Evolutionary conservation across 2,329 filamentous ascomycete genomes (phyloP), one percentile per base, ranked within the genome.

Genomic region (Magnaporthiopsis incrustans): DNA sequence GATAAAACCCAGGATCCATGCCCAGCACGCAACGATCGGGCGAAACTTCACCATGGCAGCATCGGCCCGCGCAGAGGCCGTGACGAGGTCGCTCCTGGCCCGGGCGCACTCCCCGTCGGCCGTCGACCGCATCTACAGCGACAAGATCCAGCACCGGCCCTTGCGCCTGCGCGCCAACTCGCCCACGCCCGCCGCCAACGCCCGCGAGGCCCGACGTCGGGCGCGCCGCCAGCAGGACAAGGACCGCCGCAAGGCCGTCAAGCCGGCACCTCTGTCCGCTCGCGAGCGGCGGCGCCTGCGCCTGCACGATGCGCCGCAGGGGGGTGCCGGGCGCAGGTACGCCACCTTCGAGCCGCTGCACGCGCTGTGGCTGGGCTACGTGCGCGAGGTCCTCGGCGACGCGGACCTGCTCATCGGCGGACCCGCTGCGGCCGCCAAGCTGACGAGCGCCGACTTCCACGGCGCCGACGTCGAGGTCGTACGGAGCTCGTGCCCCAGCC

Each of bases 391-490:
- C 0, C 77, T 98, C 1, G 89, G 89, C 6, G 72, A 85, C 64
- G 82, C 85, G 66, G 62, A 63, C 27, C 73, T 86, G 2, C 81
- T 81, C 67, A 78, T 79, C 0, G 81, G 88, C 25, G 85, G 84
- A 0, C 78, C 84, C 3, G 76, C 76, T 7, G 83, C 88, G 2
- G 90, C 88, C 6, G 89, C 89, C 5, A 90, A 95, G 75, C 78
- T 99, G 44, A 87, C 85, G 59, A 91, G 89, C 65, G 94, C 93
- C 1, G 95, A 99, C 76, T 94, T 92, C 71, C 93, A 98, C 74
- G 95, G 95, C 1, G 93, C 94, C 22, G 79, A 87, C 69, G 75
- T 97, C 26, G 87, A 92, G 77, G 91, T 98, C 27, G 89, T 94
- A 64, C 79, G 93, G 69, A 95, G 92, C 74, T 78, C 85, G 35